Conservation (phyloP, 2,329 filamentous ascomycete species). For the Trichothecium sympodiale region DNA sequence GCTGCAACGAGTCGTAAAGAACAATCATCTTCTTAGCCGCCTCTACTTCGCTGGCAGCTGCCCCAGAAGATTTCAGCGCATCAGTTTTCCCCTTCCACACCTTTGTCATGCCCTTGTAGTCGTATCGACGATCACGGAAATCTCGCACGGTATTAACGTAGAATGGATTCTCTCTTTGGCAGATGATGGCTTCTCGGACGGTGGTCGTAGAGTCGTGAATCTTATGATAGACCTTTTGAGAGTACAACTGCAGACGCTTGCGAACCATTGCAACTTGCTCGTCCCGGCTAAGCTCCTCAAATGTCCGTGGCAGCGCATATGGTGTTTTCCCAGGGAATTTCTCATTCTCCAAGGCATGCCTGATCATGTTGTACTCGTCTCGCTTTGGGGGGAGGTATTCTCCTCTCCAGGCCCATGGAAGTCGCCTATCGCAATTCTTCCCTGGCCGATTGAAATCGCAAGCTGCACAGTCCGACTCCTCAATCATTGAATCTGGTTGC, state of each 20-base stretch:
- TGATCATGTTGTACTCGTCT: slow-evolving; percentile 99
- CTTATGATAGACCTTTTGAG: slow-evolving; percentile 99
- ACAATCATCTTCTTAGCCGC: slow-evolving; percentile 98
- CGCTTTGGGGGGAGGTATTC: slow-evolving; percentile 93
- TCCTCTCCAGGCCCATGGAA: slow-evolving; percentile 97
- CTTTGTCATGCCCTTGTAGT: slow-evolving; percentile 97
- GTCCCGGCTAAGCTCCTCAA: slow-evolving; percentile 69
- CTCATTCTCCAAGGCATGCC: slow-evolving; percentile 82
- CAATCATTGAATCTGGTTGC: slow-evolving; percentile 97
- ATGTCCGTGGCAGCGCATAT: slow-evolving; percentile 59
- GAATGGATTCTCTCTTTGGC: slow-evolving; percentile 94
- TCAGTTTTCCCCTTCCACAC: slow-evolving; percentile 98
- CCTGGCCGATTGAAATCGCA: slow-evolving; percentile 97
- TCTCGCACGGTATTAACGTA: slow-evolving; percentile 94
- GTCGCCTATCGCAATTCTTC: slow-evolving; percentile 87
- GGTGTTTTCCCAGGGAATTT: slow-evolving; percentile 73
- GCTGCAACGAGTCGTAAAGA: slow-evolving; percentile 86
- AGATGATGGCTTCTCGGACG: slow-evolving; percentile 92
- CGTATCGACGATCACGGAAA: slow-evolving; percentile 93
- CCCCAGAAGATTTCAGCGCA: slow-evolving; percentile 70
- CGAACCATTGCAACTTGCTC: slow-evolving; percentile 74
- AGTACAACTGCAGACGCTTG: slow-evolving; percentile 84
- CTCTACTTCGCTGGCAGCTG: slow-evolving; percentile 66
- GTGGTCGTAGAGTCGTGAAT: slow-evolving; percentile 93
- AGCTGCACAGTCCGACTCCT: slow-evolving; percentile 89